Conservation (phyloP, 1,284 basidiomycete genomes). For the Ustilago trichophora region DNA sequence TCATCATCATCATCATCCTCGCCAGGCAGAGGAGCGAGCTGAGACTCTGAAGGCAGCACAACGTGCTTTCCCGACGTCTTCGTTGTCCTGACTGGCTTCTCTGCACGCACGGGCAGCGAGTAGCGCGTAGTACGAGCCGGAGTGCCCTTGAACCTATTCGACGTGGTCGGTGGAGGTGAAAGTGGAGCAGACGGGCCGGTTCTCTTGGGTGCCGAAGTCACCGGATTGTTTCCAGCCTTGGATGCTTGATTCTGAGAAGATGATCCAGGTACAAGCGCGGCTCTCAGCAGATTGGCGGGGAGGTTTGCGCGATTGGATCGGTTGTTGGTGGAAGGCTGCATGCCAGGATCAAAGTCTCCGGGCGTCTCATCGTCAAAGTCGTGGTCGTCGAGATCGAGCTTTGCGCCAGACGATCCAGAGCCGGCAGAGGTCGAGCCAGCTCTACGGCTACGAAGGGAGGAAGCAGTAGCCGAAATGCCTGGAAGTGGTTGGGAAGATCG, state of each 20-base stretch:
- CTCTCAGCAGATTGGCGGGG: conserved; percentile 16
- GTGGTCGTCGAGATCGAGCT: conserved; percentile 41
- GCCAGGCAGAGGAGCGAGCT: conserved; percentile 78
- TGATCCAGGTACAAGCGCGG: conserved; percentile 20
- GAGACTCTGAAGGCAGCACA: conserved; percentile 86
- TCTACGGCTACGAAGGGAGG: conserved; percentile 56
- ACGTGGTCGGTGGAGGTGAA: conserved; percentile 27
- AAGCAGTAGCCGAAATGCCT: conserved; percentile 61
- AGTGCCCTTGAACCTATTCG: conserved; percentile 60
- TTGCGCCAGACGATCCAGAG: conserved; percentile 16
- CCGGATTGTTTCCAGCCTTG: conserved; percentile 9
- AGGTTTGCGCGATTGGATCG: conserved; percentile 7
- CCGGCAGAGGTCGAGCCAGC: conserved; percentile 27
- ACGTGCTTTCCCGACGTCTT: conserved; percentile 93
- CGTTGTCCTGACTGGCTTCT: conserved; percentile 76
- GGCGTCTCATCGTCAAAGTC: conserved; percentile 59
- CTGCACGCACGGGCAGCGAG: conserved; percentile 62
- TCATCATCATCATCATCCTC: conserved; percentile 68
- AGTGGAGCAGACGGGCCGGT: conserved; percentile 21
- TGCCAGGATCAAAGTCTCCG: conserved; percentile 49
- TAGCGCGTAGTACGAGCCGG: conserved; percentile 61
- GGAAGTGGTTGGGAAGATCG: conserved; percentile 55
- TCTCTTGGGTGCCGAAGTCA: conserved; percentile 5
- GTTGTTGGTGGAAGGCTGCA: conserved; percentile 27
- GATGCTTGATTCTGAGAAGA: conserved; percentile 5